Evolutionary conservation across 352 stramenopile genomes (phyloP).

Genomic region (Phytophthora palmivora): DNA sequence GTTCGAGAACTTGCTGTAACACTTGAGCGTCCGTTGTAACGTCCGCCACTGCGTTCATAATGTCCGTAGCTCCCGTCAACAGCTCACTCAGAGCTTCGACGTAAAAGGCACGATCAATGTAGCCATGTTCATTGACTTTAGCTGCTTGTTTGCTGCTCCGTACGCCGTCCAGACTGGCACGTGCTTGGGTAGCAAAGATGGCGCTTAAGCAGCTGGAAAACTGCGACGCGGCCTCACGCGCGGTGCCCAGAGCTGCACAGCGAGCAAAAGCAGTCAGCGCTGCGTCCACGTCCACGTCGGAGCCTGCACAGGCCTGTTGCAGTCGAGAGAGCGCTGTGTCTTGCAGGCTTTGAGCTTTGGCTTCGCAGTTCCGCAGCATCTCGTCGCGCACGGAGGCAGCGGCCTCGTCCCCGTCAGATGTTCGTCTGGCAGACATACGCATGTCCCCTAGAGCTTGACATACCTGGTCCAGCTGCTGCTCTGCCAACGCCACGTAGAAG

Average conservation of each 20-base stretch:
- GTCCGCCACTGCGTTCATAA: slow-evolving; percentile 85
- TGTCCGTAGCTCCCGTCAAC: slow-evolving; percentile 72
- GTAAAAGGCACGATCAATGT: slow-evolving; percentile 87
- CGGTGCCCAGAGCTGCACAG: slow-evolving; percentile 55
- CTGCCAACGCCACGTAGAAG: slow-evolving; percentile 85
- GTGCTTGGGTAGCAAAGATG: slow-evolving; percentile 66
- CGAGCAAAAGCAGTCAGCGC: slow-evolving; percentile 57
- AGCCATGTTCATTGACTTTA: slow-evolving; percentile 78
- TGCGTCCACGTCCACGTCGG: slow-evolving; percentile 57
- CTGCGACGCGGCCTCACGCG: slow-evolving; percentile 26
- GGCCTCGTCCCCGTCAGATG: slow-evolving; percentile 24
- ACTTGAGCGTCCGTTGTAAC: slow-evolving; percentile 46
- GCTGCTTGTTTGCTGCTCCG: slow-evolving; percentile 56
- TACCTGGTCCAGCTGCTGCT: slow-evolving; percentile 73
- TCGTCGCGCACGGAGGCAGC: slow-evolving; percentile 63
- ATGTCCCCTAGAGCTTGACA: slow-evolving; percentile 70
- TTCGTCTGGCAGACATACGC: slow-evolving; percentile 34
- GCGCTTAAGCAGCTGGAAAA: slow-evolving; percentile 56
- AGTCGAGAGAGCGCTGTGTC: slow-evolving; percentile 52
- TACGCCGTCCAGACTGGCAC: slow-evolving; percentile 61
- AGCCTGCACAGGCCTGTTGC: slow-evolving; percentile 42
- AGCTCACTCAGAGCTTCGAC: slow-evolving; percentile 77
- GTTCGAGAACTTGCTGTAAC: slow-evolving; percentile 53
- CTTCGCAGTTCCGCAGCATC: slow-evolving; percentile 78
- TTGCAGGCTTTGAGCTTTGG: slow-evolving; percentile 63